Base-by-base conservation (phyloP, 2,329 filamentous ascomycete species). In the Pseudogymnoascus sp. region DNA sequence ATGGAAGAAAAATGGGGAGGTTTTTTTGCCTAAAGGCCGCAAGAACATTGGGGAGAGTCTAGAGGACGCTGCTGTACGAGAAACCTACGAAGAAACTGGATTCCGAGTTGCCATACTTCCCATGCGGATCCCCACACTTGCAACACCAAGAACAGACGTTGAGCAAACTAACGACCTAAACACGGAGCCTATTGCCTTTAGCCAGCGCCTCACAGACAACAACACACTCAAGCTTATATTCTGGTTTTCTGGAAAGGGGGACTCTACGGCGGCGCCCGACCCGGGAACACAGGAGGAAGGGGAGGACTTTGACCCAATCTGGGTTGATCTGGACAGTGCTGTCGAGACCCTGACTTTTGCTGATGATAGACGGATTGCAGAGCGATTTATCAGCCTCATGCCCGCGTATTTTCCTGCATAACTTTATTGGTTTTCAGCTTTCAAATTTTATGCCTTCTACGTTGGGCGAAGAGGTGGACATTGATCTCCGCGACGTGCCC, bases 241-340 rank as follows among this genome's bases (percentile, higher is more conserved):
- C n/a, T 50, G 44, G 44, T 31, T 50, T 31, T 15, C 44, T 50
- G 24, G 8, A 24, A 15, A 15, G 24, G 44, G 44, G 2, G 44
- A 50, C 21, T 50, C 44, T 31, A 50, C 44, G 13, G 39, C 7
- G 41, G 60, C 64, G 7, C 26, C 44, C 10, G 44, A 59, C 58
- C 5, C 64, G 64, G 24, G 40, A 63, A 57, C 64, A 58, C 60
- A 57, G 62, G 26, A 63, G 47, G 58, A 63, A 62, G 33, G 29
- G 10, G 59, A 54, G 15, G 59, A 41, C 63, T 65, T 8, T 63
- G 67, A 44, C 41, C 66, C 63, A 21, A 59, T 66, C 57, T 73
- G 71, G 71, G 60, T 84, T 67, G 76, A 50, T 15, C 13, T 50
- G 15, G 24, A 50, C 3, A 15, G 41, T 11, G 24, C 6, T 13